Percentiles rank a stretch among this genome's conserved stretches.
These are phyloP conservation scores for Arabis alpina DNA, from an alignment of 345 rosid genomes.

Conservation along the genomic window DNA sequence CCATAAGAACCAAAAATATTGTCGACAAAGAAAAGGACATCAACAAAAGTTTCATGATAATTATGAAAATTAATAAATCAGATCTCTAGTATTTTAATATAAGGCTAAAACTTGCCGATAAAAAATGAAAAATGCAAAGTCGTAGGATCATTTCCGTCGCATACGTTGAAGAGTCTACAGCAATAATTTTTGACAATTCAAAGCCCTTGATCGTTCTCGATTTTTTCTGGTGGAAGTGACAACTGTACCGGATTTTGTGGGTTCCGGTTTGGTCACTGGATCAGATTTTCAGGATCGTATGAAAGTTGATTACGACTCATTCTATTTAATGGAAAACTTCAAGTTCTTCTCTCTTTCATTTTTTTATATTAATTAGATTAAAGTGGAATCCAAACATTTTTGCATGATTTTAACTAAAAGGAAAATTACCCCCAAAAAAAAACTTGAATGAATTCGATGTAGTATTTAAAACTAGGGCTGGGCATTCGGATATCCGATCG, in stretches of 20 bases:
- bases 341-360: no score
- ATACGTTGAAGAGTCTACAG: constrained; percentile 28
- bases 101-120: constrained; percentile 21
- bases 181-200: constrained; percentile 29
- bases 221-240: constrained; percentile 25
- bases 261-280: constrained; percentile 1
- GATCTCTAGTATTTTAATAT: background rate
- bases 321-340: no score
- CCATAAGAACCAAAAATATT: no score
- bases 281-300: background rate
- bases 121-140: background rate
- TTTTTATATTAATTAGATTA: no score
- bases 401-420: no score
- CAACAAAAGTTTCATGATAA: background rate
- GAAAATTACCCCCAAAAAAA: no score
- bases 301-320: no score
- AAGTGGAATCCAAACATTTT: no score
- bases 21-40: background rate
- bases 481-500: no score
- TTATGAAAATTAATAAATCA: background rate
- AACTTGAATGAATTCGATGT: no score
- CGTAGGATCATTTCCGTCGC: background rate
- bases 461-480: no score
- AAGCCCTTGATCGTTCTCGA: constrained; percentile 25
- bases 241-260: constrained; percentile 16